phyloP scores from a whole-genome alignment of 1,284 basidiomycete species.

The Boletus sp. region DNA sequence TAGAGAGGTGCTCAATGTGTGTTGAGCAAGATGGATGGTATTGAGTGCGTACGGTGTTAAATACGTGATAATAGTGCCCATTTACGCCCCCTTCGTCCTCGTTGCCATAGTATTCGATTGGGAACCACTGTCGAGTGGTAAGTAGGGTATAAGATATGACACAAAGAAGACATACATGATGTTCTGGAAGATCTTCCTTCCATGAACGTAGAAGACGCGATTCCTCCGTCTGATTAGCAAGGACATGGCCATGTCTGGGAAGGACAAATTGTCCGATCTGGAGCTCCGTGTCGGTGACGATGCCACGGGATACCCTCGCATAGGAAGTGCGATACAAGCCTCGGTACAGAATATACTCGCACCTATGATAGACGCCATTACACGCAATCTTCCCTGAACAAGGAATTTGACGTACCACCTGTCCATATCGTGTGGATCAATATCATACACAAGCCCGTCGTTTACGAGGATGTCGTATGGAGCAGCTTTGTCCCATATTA shows the following conservation, averaged over 20 bases:
- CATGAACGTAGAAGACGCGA: slow-evolving; percentile 65
- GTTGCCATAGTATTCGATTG: slow-evolving; percentile 62
- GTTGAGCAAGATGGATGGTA: neutral
- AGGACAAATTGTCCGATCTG: slow-evolving; percentile 81
- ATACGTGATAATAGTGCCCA: slow-evolving; percentile 75
- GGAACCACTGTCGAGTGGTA: slow-evolving; percentile 59
- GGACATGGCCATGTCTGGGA: slow-evolving; percentile 51
- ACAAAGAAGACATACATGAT: slow-evolving; percentile 47
- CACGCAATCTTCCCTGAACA: neutral
- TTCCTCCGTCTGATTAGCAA: slow-evolving; percentile 55
- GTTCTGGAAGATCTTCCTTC: slow-evolving; percentile 62
- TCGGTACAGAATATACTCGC: slow-evolving; percentile 86
- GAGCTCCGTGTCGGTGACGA: slow-evolving; percentile 72
- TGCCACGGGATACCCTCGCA: slow-evolving; percentile 65
- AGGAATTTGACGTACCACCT: slow-evolving; percentile 51
- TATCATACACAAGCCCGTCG: slow-evolving; percentile 71
- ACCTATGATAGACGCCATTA: slow-evolving; percentile 44
- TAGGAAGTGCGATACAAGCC: slow-evolving; percentile 79
- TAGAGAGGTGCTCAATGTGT: slow-evolving; percentile 25
- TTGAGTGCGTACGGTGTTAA: slow-evolving; percentile 51
- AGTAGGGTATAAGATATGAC: neutral
- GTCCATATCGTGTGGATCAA: slow-evolving; percentile 67
- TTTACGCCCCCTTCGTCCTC: slow-evolving; percentile 52
- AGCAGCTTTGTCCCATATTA: slow-evolving; percentile 46
- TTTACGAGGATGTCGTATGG: slow-evolving; percentile 82